Conservation (phyloP, 192 early-diverging fungal genomes). For the Coemansia erecta region DNA sequence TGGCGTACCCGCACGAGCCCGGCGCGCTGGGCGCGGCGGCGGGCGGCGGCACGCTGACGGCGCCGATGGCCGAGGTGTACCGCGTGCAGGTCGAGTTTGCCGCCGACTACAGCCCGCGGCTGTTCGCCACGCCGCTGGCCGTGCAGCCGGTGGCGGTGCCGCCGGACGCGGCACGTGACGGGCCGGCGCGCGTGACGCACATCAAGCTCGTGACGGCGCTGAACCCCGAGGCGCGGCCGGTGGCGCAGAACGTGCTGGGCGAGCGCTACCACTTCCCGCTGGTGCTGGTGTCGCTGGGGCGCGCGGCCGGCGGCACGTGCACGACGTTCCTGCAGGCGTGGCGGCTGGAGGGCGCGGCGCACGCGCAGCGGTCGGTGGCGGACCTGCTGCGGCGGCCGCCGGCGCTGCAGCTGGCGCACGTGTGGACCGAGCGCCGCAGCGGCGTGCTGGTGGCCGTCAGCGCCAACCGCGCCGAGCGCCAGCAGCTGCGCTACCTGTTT, state of each 20-base stretch:
- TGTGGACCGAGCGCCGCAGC: constrained; percentile 41
- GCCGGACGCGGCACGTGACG: constrained; percentile 16
- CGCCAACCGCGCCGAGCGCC: constrained; percentile 52
- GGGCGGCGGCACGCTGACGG: constrained; percentile 25
- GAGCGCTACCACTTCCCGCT: constrained; percentile 49
- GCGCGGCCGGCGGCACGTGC: constrained; percentile 3
- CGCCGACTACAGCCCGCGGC: constrained; percentile 49
- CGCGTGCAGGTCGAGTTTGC: constrained; percentile 53
- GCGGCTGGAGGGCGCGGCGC: constrained; percentile 45
- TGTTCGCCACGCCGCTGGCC: constrained; percentile 50
- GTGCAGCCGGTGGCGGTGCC: constrained; percentile 40
- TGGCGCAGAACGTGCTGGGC: constrained; percentile 46
- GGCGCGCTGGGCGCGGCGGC: constrained; percentile 31
- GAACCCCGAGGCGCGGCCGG: constrained; percentile 43
- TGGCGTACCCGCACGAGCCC: constrained; percentile 41
- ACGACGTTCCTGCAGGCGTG: constrained; percentile 46
- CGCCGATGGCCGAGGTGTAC: constrained; percentile 48
- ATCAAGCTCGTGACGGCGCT: constrained; percentile 51
- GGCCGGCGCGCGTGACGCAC: constrained; percentile 30
- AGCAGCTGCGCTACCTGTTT: constrained; percentile 54
- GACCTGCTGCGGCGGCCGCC: constrained; percentile 39
- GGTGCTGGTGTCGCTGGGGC: constrained; percentile 41
- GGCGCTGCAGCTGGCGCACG: constrained; percentile 34
- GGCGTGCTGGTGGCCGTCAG: constrained; percentile 44
- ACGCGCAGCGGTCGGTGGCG: constrained; percentile 36